Percentiles rank a stretch among this genome's conserved stretches.
These are phyloP conservation scores for Pascua guehoae DNA, from an alignment of 1,284 basidiomycete species.

Conservation along the genomic window DNA sequence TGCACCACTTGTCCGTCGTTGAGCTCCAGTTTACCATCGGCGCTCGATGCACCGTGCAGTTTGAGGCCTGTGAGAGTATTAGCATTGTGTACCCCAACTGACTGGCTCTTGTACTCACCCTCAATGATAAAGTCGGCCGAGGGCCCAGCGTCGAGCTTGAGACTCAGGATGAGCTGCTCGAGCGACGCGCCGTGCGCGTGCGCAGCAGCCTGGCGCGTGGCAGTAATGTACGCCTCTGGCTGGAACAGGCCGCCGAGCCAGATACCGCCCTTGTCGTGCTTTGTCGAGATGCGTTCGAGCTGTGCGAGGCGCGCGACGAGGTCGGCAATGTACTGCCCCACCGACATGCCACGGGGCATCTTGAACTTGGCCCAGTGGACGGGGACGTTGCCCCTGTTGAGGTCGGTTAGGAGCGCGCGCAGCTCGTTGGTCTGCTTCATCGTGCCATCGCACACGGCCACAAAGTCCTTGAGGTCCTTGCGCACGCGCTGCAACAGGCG, in stretches of 20 bases:
- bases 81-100: background rate
- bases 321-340: conserved; percentile 80
- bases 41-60: conserved; percentile 79
- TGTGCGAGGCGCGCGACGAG: conserved; percentile 72
- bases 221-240: conserved; percentile 91
- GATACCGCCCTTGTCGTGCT: conserved; percentile 54
- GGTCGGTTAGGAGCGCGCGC: conserved; percentile 74
- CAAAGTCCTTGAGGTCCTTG: conserved; percentile 73
- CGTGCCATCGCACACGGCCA: conserved; percentile 77
- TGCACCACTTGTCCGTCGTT: conserved; percentile 77
- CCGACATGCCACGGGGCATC: conserved; percentile 71
- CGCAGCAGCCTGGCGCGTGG: conserved; percentile 85
- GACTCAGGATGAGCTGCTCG: conserved; percentile 74
- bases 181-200: conserved; percentile 86
- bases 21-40: conserved; percentile 61
- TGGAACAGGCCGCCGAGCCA: conserved; percentile 92
- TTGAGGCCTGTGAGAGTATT: conserved; percentile 63
- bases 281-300: conserved; percentile 66
- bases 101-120: conserved; percentile 58
- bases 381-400: conserved; percentile 87
- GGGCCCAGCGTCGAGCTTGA: conserved; percentile 71
- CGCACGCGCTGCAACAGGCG: conserved; percentile 72
- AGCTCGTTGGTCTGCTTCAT: conserved; percentile 93
- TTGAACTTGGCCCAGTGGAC: conserved; percentile 84
- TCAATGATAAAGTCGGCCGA: conserved; percentile 76